Percentiles rank a stretch among this genome's conserved stretches.
These are phyloP conservation scores for Neurospora sp. DNA, from an alignment of 495 filamentous ascomycete genomes.

Conservation along the genomic window DNA sequence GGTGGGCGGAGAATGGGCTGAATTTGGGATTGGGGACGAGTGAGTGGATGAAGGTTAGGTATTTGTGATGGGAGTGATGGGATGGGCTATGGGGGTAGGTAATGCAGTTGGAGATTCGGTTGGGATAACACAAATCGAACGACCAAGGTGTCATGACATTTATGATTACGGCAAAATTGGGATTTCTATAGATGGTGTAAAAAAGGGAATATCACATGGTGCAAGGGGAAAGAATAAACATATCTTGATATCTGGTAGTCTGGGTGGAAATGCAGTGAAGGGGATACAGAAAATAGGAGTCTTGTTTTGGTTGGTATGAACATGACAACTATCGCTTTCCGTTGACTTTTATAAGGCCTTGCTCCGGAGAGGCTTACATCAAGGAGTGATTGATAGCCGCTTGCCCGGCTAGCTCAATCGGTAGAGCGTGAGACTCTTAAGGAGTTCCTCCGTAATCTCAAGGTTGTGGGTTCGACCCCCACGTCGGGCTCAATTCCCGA, in stretches of 20 bases:
- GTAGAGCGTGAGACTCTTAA: constrained; percentile 70
- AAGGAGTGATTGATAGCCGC: constrained; percentile 1
- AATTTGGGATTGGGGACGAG: constrained; percentile 78
- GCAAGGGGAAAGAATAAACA: background rate
- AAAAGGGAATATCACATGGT: background rate
- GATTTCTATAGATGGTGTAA: background rate
- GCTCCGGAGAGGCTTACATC: background rate
- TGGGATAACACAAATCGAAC: background rate
- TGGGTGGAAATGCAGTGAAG: background rate
- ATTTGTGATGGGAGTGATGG: constrained; percentile 19
- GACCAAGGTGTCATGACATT: background rate
- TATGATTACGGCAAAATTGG: background rate
- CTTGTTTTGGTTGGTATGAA: background rate
- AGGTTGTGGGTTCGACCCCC: background rate
- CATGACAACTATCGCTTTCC: fast-evolving
- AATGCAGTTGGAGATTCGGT: background rate
- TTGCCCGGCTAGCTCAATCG: constrained; percentile 50
- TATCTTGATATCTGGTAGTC: background rate
- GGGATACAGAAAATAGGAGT: background rate
- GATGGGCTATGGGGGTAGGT: background rate
- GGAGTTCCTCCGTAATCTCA: background rate
- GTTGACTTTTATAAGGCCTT: background rate
- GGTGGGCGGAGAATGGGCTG: constrained; percentile 87
- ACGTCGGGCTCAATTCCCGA: background rate
- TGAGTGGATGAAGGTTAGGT: constrained; percentile 75